phyloP scores from a whole-genome alignment of 371 early-diverging fungal species.

The Apophysomyces variabilis region DNA sequence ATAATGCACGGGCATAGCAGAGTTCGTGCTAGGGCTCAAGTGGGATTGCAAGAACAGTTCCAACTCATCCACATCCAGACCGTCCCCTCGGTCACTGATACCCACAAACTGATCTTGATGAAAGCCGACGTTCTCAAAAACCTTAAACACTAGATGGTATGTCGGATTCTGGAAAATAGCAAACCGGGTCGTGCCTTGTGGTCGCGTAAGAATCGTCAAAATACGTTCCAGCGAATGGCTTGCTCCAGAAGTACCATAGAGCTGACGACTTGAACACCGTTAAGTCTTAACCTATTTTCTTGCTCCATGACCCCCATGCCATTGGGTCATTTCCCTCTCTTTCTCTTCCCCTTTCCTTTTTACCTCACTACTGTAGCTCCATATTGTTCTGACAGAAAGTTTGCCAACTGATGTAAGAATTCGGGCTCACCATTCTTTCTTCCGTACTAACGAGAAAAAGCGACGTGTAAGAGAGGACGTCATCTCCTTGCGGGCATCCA shows the following conservation, averaged over 20 bases:
- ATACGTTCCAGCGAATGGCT: constrained; percentile 38
- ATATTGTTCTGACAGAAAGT: constrained; percentile 33
- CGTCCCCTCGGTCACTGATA: constrained; percentile 35
- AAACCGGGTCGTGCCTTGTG: constrained; percentile 26
- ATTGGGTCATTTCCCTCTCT: too few species aligned
- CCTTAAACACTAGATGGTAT: constrained; percentile 58
- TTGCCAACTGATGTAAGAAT: constrained; percentile 32
- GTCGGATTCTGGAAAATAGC: constrained; percentile 66
- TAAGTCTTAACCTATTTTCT: too few species aligned
- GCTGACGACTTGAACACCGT: constrained; percentile 20
- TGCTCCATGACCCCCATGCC: too few species aligned
- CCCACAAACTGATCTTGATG: constrained; percentile 35
- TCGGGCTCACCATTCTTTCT: constrained; percentile 25
- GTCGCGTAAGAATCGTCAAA: constrained; percentile 35
- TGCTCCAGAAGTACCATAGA: constrained; percentile 45
- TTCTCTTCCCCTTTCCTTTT: not conserved
- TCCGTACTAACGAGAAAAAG: constrained; percentile 29
- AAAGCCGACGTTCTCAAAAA: constrained; percentile 54
- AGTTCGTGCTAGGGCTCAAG: constrained; percentile 6
- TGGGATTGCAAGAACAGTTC: constrained; percentile 19
- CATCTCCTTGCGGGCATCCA: not conserved
- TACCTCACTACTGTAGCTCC: constrained; percentile 24
- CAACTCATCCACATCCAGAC: constrained; percentile 30
- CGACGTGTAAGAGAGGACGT: not conserved
- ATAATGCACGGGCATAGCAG: not conserved